phyloP scores from a whole-genome alignment of 306 rosid genomes.

The Prunus mongolica region DNA sequence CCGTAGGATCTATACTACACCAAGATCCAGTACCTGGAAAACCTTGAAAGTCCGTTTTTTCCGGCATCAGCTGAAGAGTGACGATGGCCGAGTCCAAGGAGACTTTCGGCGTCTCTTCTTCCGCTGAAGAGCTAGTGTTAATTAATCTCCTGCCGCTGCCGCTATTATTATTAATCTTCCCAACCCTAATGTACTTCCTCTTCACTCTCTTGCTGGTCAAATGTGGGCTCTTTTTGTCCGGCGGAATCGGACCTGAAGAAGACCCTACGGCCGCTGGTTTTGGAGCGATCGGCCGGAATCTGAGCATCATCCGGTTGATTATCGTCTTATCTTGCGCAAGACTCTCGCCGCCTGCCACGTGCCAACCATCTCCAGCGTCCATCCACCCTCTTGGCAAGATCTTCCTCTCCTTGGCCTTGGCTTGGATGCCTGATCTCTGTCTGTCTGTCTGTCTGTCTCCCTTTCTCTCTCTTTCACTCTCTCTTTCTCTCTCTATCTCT shows the following conservation, averaged over 20 bases:
- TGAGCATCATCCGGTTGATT: slow-evolving; percentile 44
- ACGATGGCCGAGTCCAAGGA: slow-evolving; percentile 5
- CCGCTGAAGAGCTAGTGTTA: not conserved
- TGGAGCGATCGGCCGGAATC: slow-evolving; percentile 77
- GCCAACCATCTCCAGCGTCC: slow-evolving; percentile 47
- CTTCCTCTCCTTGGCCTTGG: not conserved
- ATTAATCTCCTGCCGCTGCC: not conserved
- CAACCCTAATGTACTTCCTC: slow-evolving; percentile 64
- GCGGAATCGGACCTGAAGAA: not conserved
- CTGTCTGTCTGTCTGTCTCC: not conserved
- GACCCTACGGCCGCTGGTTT: slow-evolving; percentile 39
- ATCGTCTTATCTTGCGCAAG: slow-evolving; percentile 18
- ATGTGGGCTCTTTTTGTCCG: slow-evolving; percentile 13
- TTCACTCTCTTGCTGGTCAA: slow-evolving; percentile 35
- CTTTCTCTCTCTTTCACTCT: slow-evolving; percentile 8
- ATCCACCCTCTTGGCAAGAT: slow-evolving; percentile 9
- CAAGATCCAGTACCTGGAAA: slow-evolving; percentile 24
- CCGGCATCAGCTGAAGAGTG: slow-evolving; percentile 62
- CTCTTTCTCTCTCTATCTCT: slow-evolving; percentile 6
- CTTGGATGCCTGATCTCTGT: not conserved
- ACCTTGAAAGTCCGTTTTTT: slow-evolving; percentile 11
- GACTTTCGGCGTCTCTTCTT: not conserved
- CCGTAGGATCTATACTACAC: slow-evolving; percentile 30
- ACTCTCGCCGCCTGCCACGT: slow-evolving; percentile 18
- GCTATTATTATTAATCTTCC: slow-evolving; percentile 26